A percentile compares a stretch with the other conserved stretches of the same genome.
Conservation (phyloP, 805 yeast genomes). For the Lachancea quebecensis region DNA sequence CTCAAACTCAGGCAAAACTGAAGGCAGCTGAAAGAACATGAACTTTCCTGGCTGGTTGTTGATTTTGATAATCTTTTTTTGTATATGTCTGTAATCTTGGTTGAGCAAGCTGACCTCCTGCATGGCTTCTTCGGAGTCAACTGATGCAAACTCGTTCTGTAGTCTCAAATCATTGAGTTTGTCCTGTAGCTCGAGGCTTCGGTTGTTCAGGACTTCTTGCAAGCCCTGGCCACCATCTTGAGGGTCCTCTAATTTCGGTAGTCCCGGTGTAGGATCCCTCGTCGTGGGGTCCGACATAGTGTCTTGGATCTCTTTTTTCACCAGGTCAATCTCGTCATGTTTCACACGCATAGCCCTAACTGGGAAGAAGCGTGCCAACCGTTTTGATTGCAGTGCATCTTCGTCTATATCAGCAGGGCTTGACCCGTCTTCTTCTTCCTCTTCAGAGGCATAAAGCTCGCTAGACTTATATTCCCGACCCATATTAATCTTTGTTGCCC, state of each 20-base stretch:
- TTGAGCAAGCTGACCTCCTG: slow-evolving; percentile 32
- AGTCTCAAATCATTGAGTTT: slow-evolving; percentile 26
- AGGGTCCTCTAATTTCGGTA: slow-evolving; percentile 19
- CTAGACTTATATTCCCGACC: slow-evolving; percentile 46
- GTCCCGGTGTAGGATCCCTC: slow-evolving; percentile 26
- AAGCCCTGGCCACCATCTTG: slow-evolving; percentile 10
- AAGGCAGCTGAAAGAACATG: slow-evolving; percentile 36
- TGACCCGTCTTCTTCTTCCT: slow-evolving; percentile 12
- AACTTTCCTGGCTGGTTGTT: slow-evolving; percentile 32
- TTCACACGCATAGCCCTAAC: slow-evolving; percentile 57
- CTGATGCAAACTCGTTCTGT: slow-evolving; percentile 24
- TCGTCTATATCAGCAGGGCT: slow-evolving; percentile 23
- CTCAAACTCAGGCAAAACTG: slow-evolving; percentile 32
- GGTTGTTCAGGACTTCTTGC: slow-evolving; percentile 16
- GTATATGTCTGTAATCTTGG: slow-evolving; percentile 37
- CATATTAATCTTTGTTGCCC: slow-evolving; percentile 49
- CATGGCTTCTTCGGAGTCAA: slow-evolving; percentile 30
- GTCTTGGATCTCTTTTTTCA: slow-evolving; percentile 29
- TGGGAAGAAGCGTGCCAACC: slow-evolving; percentile 46
- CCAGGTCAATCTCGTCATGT: slow-evolving; percentile 34
- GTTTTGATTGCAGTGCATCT: slow-evolving; percentile 20
- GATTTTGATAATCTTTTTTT: slow-evolving; percentile 22
- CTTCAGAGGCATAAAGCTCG: slow-evolving; percentile 16
- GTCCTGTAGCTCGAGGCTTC: slow-evolving; percentile 23
- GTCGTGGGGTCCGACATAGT: slow-evolving; percentile 21